Conservation (phyloP, 2,329 filamentous ascomycete genomes). For the Davidsoniella australis region DNA sequence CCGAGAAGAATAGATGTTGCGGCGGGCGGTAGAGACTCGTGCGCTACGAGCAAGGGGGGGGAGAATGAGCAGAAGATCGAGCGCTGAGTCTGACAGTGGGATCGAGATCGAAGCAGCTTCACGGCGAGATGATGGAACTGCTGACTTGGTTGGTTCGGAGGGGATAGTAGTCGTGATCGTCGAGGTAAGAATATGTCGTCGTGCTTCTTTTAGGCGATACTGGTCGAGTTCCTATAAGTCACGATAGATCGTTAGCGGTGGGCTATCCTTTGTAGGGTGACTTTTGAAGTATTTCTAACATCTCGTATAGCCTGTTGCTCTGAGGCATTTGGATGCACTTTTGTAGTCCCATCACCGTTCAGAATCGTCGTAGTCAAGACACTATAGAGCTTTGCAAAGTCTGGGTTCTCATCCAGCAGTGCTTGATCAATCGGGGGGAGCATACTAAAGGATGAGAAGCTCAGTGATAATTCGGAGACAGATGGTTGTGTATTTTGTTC, state of each 20-base stretch:
- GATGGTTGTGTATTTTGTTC: neutral
- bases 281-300: slow-evolving; percentile 19
- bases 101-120: slow-evolving; percentile 13
- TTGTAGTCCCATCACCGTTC: slow-evolving; percentile 40
- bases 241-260: neutral
- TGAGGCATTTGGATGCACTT: slow-evolving; percentile 30
- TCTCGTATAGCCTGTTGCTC: slow-evolving; percentile 32
- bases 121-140: slow-evolving; percentile 16
- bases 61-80: slow-evolving; percentile 32
- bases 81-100: slow-evolving; percentile 23
- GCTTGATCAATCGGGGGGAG: slow-evolving; percentile 39
- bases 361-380: slow-evolving; percentile 36
- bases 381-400: slow-evolving; percentile 41
- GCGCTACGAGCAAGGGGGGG: slow-evolving; percentile 28
- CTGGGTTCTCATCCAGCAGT: slow-evolving; percentile 38
- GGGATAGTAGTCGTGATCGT: slow-evolving; percentile 31
- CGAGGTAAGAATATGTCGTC: slow-evolving; percentile 31
- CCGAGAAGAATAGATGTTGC: slow-evolving; percentile 29
- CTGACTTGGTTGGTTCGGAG: slow-evolving; percentile 15
- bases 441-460: slow-evolving; percentile 23
- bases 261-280: neutral
- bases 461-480: neutral
- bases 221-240: slow-evolving; percentile 29
- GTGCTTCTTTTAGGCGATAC: slow-evolving; percentile 30
- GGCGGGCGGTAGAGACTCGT: slow-evolving; percentile 21